These are phyloP conservation scores for Ampelocalamus luodianensis DNA, from an alignment of 176 grass and related monocot species.

Conservation along the genomic window DNA sequence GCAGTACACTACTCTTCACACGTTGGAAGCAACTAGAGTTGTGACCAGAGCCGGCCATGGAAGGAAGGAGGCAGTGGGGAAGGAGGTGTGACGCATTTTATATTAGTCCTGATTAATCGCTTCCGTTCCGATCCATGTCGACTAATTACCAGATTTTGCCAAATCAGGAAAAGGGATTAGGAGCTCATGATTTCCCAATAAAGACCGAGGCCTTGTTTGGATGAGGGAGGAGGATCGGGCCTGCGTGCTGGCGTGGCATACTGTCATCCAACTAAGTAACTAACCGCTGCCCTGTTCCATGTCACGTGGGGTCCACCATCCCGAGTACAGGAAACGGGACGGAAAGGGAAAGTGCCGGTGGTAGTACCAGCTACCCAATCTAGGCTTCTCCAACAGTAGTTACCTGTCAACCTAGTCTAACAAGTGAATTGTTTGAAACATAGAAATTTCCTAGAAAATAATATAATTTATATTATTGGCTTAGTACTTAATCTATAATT, in stretches of 20 bases:
- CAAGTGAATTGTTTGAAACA: neutral
- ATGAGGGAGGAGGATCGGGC: neutral
- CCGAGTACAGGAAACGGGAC: neutral
- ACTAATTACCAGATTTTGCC: slow-evolving; percentile 14
- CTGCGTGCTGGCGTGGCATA: neutral
- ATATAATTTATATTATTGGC: neutral
- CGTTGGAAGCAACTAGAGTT: slow-evolving; percentile 32
- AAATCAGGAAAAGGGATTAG: slow-evolving; percentile 20
- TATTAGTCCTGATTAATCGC: neutral
- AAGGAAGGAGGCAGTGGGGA: slow-evolving; percentile 4
- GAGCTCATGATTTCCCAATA: neutral
- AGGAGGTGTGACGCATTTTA: slow-evolving; percentile 31
- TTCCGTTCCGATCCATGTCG: neutral
- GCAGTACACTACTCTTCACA: neutral
- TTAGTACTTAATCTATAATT: too few relatives aligned
- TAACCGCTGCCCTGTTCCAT: neutral
- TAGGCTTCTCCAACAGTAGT: slow-evolving; percentile 17
- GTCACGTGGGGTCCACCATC: slow-evolving; percentile 17
- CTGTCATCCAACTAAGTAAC: neutral
- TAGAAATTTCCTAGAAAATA: neutral
- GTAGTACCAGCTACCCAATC: slow-evolving; percentile 34
- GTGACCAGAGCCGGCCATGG: slow-evolving; percentile 26
- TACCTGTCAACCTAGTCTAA: neutral
- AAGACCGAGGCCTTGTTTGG: too few relatives aligned
- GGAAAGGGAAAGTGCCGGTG: slow-evolving; percentile 35